Evolutionary conservation across 2,329 filamentous ascomycete genomes (phyloP), one percentile per base, ranked within the genome.

Genomic region (Leptographium lundbergii): DNA sequence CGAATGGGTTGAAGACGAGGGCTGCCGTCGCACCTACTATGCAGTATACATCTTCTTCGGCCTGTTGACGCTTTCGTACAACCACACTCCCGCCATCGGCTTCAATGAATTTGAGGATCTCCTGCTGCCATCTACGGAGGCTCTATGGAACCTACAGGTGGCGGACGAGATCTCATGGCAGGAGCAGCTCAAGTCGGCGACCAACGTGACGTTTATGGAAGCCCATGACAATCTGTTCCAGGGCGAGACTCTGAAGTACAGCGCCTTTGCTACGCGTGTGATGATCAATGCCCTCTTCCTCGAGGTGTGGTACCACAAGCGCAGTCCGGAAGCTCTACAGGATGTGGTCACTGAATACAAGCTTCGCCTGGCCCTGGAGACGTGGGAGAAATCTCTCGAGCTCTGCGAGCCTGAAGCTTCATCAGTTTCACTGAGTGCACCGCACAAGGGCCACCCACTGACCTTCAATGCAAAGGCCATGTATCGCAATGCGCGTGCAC

Each of bases 41-140:
- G 92, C 94, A 1, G 94, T 97, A 61, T 99, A 97, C 77, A 96
- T 97, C 72, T 97, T 97, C 81, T 97, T 97, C 69, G 94, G 94
- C 59, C 81, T 97, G 67, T 75, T 97, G 66, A 97, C 94, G 0
- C 73, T 99, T 72, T 95, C 92, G 0, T 99, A 95, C 80, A 97
- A 97, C 71, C 94, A 97, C 74, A 97, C 92, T 1, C 94, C 94
- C 14, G 92, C 91, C 36, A 96, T 99, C 76, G 91, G 89, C 73
- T 96, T 96, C 78, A 96, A 96, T 71, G 94, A 97, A 72, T 96
- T 99, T 64, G 94, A 97, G 69, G 89, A 91, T 59, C 75, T 97
- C 55, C 88, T 94, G 70, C 80, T 99, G 59, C 94, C 94, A 1
- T 96, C 92, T 0, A 95, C 91, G 0, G 94, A 99, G 72, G 89